A percentile compares a stretch with the other conserved stretches of the same genome.
Conservation (phyloP, 331 rosid species). For the Malus hybrid region DNA sequence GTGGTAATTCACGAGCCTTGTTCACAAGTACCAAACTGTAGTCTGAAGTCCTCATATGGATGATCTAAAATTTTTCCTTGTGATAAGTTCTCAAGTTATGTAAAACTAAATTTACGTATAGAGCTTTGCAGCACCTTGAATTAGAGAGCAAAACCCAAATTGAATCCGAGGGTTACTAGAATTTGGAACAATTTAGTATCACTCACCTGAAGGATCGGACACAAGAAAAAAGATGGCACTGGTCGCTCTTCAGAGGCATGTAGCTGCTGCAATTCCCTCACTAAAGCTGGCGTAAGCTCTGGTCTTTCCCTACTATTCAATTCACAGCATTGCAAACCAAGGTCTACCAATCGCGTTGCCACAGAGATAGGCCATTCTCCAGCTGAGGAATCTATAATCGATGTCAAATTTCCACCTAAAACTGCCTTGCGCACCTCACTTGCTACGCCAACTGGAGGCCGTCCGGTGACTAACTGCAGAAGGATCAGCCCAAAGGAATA, state of each 20-base stretch:
- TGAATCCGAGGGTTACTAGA: background rate
- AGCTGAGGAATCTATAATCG: conserved; percentile 63
- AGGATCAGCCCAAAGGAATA: conserved; percentile 80
- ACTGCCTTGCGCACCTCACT: conserved; percentile 48
- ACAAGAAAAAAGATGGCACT: conserved; percentile 70
- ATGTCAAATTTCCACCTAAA: conserved; percentile 43
- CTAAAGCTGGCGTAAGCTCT: conserved; percentile 65
- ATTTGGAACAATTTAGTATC: background rate
- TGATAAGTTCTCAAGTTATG: background rate
- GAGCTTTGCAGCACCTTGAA: background rate
- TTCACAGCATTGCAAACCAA: conserved; percentile 78
- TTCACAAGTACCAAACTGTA: background rate
- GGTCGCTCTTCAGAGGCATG: conserved; percentile 64
- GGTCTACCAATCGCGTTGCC: conserved; percentile 46
- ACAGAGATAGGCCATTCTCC: conserved; percentile 75
- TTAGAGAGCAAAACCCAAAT: background rate
- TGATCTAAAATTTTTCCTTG: background rate
- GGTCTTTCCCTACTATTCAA: conserved; percentile 64
- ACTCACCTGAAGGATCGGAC: conserved; percentile 84
- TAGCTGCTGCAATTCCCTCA: conserved; percentile 71
- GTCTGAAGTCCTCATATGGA: background rate
- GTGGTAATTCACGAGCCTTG: background rate
- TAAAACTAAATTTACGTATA: background rate
- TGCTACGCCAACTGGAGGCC: conserved; percentile 55
- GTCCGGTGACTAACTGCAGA: conserved; percentile 77